Conservation (phyloP, 768 basidiomycete species). For the Leccinum disarticulatum region DNA sequence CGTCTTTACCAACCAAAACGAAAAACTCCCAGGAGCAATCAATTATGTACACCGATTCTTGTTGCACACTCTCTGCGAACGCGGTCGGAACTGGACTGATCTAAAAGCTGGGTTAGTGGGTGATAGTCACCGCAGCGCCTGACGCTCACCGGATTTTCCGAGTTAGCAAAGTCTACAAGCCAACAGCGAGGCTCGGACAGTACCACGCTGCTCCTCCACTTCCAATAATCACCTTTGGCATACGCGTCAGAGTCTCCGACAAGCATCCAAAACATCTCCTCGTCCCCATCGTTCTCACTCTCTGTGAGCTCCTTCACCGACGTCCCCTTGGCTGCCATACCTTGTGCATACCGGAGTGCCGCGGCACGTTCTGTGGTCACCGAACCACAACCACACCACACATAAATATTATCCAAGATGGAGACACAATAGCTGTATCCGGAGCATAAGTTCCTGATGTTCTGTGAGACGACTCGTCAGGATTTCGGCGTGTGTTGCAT, state of each 20-base stretch:
- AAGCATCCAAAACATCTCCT: slow-evolving; percentile 87
- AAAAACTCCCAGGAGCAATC: slow-evolving; percentile 83
- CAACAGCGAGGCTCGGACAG: slow-evolving; percentile 55
- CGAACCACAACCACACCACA: slow-evolving; percentile 83
- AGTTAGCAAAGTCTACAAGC: slow-evolving; percentile 47
- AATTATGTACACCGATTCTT: slow-evolving; percentile 58
- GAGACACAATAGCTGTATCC: slow-evolving; percentile 82
- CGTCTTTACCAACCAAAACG: slow-evolving; percentile 65
- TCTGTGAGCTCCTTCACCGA: slow-evolving; percentile 59
- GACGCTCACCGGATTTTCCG: slow-evolving; percentile 41
- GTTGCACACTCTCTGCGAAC: slow-evolving; percentile 36
- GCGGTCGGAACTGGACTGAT: slow-evolving; percentile 46
- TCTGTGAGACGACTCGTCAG: slow-evolving; percentile 36
- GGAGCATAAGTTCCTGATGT: slow-evolving; percentile 70
- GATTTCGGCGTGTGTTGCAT: neutral
- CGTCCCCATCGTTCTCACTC: slow-evolving; percentile 55
- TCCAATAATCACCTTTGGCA: slow-evolving; percentile 83
- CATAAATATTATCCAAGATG: slow-evolving; percentile 66
- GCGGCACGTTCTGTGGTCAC: slow-evolving; percentile 55
- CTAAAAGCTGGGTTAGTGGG: slow-evolving; percentile 34
- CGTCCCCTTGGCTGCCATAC: slow-evolving; percentile 39
- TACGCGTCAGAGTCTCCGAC: slow-evolving; percentile 68
- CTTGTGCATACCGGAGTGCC: slow-evolving; percentile 59
- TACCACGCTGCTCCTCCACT: slow-evolving; percentile 53
- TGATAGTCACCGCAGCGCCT: neutral